Conservation (phyloP, 495 filamentous ascomycete species). For the Hypoxylon lienhwacheense region DNA sequence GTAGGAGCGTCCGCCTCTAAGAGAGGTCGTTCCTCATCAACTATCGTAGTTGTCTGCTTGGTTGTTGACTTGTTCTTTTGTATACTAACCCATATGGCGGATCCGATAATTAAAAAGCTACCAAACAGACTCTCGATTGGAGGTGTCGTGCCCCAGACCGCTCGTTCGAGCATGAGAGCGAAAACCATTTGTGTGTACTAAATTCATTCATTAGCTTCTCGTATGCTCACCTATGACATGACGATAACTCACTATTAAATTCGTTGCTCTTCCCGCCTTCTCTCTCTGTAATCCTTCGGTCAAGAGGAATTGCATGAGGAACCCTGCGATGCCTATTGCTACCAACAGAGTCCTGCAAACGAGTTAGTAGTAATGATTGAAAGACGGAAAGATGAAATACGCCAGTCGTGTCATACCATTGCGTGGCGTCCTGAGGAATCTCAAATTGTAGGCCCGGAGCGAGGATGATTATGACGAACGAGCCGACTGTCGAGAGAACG, state of each 20-base stretch:
- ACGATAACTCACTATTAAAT: constrained; percentile 58
- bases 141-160: constrained; percentile 72
- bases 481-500: constrained; percentile 61
- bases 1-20: constrained; percentile 23
- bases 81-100: constrained; percentile 72
- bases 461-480: constrained; percentile 39
- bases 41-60: constrained; percentile 10
- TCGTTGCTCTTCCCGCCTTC: constrained; percentile 68
- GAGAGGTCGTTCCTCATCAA: constrained; percentile 43
- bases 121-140: constrained; percentile 64
- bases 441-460: constrained; percentile 58
- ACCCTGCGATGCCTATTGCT: constrained; percentile 70
- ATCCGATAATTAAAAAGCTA: constrained; percentile 68
- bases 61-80: constrained; percentile 38
- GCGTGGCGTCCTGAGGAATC: constrained; percentile 57
- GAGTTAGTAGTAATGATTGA: neutral
- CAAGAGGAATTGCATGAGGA: constrained; percentile 75
- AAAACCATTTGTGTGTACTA: constrained; percentile 80
- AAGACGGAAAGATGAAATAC: neutral
- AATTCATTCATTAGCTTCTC: neutral
- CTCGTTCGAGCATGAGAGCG: constrained; percentile 71
- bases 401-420: constrained; percentile 60
- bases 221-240: neutral
- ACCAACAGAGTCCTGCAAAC: constrained; percentile 50
- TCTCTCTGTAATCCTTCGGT: constrained; percentile 73